Evolutionary conservation across 1,139 yeast species (phyloP).

Genomic region (Kluyveromyces sp.): DNA sequence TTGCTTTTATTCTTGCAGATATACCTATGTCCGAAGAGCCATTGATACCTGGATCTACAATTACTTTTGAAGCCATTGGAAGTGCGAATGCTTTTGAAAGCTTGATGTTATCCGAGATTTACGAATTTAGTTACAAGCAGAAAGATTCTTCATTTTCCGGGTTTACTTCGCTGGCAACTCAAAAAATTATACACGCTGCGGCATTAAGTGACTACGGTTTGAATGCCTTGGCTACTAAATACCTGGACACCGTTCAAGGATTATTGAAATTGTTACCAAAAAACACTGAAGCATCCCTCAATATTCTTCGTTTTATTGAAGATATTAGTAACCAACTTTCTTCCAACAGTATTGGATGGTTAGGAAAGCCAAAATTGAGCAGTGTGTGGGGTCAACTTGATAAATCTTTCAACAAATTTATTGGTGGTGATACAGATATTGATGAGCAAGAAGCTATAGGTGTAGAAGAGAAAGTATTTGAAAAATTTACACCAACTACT

Average conservation of each 20-base stretch:
- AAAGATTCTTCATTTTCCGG: slow-evolving; percentile 18
- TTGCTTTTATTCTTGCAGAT: slow-evolving; percentile 45
- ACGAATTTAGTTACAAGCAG: slow-evolving; percentile 41
- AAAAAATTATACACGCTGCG: slow-evolving; percentile 26
- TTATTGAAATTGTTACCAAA: slow-evolving; percentile 20
- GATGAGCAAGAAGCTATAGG: slow-evolving; percentile 32
- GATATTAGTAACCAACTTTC: slow-evolving; percentile 21
- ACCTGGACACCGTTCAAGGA: slow-evolving; percentile 20
- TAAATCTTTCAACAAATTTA: slow-evolving; percentile 70
- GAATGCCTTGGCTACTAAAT: slow-evolving; percentile 23
- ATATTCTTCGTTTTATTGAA: slow-evolving; percentile 17
- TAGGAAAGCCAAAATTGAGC: slow-evolving; percentile 71
- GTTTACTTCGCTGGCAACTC: slow-evolving; percentile 18
- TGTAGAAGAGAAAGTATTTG: slow-evolving; percentile 51
- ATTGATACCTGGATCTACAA: slow-evolving; percentile 17
- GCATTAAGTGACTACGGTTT: slow-evolving; percentile 25
- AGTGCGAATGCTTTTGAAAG: slow-evolving; percentile 21
- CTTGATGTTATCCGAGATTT: slow-evolving; percentile 44
- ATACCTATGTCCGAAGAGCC: slow-evolving; percentile 34
- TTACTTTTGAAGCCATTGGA: slow-evolving; percentile 22
- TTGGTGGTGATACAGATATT: slow-evolving; percentile 72
- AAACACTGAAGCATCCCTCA: slow-evolving; percentile 14
- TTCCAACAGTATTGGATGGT: slow-evolving; percentile 29
- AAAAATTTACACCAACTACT: slow-evolving; percentile 61
- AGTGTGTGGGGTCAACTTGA: slow-evolving; percentile 85